Evolutionary conservation across 2,329 filamentous ascomycete species (phyloP).

Genomic region (Trematosphaeria pertusa): DNA sequence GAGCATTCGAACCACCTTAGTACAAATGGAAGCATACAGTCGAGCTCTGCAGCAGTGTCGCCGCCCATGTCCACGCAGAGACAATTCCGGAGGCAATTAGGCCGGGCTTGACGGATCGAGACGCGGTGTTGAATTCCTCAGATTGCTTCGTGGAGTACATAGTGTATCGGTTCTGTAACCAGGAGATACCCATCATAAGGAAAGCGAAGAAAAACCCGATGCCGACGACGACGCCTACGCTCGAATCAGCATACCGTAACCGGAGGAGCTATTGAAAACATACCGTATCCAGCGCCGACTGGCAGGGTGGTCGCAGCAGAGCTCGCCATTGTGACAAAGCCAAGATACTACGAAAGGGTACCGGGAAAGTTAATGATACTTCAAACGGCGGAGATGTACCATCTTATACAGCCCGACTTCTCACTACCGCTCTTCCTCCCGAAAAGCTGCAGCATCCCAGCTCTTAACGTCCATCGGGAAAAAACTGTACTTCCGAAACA

Average conservation of each 20-base stretch:
- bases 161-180: conserved; percentile 46
- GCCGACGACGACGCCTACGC: conserved; percentile 52
- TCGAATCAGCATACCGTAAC: conserved; percentile 2
- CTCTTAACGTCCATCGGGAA: not conserved
- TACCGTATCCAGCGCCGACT: conserved; percentile 57
- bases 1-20: too few relatives aligned
- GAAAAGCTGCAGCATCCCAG: not conserved
- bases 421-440: not conserved
- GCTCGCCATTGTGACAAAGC: conserved; percentile 21
- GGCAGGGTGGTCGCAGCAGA: conserved; percentile 28
- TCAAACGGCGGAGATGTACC: not conserved
- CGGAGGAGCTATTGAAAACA: too few relatives aligned
- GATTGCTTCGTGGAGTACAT: conserved; percentile 51
- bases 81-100: conserved; percentile 57
- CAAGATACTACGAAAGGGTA: not conserved
- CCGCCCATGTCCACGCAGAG: conserved; percentile 59
- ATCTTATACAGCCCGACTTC: not conserved
- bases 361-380: not conserved
- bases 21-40: too few relatives aligned
- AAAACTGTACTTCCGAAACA: not conserved
- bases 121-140: conserved; percentile 59
- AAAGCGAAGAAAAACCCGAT: conserved; percentile 52
- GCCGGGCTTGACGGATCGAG: conserved; percentile 53
- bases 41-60: conserved; percentile 46
- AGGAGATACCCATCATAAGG: conserved; percentile 44